These are phyloP conservation scores for Sungouiella blattae DNA, from an alignment of 805 yeast species.

Conservation along the genomic window DNA sequence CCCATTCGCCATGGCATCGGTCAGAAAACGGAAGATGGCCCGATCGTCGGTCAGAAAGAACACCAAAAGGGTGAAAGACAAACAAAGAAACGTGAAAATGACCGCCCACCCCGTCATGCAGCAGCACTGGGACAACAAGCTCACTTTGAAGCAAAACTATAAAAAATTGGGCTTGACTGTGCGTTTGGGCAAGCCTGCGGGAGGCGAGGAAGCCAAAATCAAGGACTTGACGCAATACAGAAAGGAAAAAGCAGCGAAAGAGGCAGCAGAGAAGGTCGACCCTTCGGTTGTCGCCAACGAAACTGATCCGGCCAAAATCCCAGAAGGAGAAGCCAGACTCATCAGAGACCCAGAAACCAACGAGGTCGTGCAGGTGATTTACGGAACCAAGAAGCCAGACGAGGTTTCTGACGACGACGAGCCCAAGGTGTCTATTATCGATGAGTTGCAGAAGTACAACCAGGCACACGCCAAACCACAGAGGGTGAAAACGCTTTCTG, in stretches of 20 bases:
- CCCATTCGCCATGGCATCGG: conserved; percentile 51
- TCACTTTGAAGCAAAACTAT: conserved; percentile 85
- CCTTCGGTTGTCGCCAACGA: conserved; percentile 40
- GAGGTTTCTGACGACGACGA: conserved; percentile 29
- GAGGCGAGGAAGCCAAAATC: conserved; percentile 73
- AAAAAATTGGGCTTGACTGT: conserved; percentile 72
- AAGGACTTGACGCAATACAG: conserved; percentile 33
- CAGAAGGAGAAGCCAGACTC: conserved; percentile 76
- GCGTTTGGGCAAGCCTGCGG: conserved; percentile 59
- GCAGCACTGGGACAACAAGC: conserved; percentile 81
- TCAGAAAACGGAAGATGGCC: conserved; percentile 82
- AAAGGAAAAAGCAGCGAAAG: conserved; percentile 25
- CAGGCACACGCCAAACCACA: conserved; percentile 44
- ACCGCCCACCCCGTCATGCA: conserved; percentile 79
- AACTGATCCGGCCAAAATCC: conserved; percentile 58
- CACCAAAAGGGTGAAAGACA: conserved; percentile 68
- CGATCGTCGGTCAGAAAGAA: conserved; percentile 67
- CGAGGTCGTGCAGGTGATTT: conserved; percentile 60
- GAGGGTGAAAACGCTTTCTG: conserved; percentile 56
- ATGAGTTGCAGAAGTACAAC: conserved; percentile 57
- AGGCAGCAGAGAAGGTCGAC: conserved; percentile 25
- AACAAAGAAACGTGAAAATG: conserved; percentile 62
- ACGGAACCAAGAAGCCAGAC: conserved; percentile 54
- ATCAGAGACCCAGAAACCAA: conserved; percentile 64
- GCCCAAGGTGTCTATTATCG: conserved; percentile 45